Percentiles rank a stretch among this genome's conserved stretches.
These are phyloP conservation scores for Schizonepeta tenuifolia DNA, from an alignment of 257 asterid genomes.

Conservation along the genomic window DNA sequence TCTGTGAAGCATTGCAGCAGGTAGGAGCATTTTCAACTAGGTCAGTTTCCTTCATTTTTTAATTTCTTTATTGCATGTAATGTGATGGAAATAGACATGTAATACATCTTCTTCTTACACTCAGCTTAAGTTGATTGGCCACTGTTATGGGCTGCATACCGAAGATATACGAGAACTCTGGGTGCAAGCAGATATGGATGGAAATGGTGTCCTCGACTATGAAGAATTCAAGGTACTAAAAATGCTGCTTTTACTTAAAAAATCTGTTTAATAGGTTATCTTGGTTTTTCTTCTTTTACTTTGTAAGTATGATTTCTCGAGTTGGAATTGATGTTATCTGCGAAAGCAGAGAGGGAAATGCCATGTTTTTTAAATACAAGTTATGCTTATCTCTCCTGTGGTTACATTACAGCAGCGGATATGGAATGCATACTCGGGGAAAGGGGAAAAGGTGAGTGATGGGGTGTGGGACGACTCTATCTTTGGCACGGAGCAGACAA, in stretches of 20 bases:
- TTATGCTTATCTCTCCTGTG: not conserved
- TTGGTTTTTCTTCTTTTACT: no score
- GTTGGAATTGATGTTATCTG: no score
- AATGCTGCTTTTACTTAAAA: not conserved
- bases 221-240: constrained; percentile 76
- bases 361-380: not conserved
- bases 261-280: not conserved
- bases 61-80: not conserved
- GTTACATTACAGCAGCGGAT: constrained; percentile 63
- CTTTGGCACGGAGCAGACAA: constrained; percentile 65
- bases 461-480: constrained; percentile 44
- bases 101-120: constrained; percentile 12
- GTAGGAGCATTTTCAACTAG: constrained; percentile 43
- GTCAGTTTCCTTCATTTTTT: constrained; percentile 21
- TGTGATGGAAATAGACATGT: not conserved
- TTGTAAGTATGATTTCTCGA: not conserved
- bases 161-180: constrained; percentile 85
- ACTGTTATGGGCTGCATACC: constrained; percentile 70
- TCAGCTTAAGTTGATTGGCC: constrained; percentile 89
- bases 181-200: constrained; percentile 82
- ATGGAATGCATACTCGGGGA: constrained; percentile 76
- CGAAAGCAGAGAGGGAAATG: no score
- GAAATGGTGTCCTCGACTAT: constrained; percentile 75
- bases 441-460: constrained; percentile 45
- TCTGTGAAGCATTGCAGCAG: constrained; percentile 87